A percentile compares a stretch with the other conserved stretches of the same genome.
Evolutionary conservation across 2,329 filamentous ascomycete species (phyloP).

Genomic region (Colletotrichum somersetense): DNA sequence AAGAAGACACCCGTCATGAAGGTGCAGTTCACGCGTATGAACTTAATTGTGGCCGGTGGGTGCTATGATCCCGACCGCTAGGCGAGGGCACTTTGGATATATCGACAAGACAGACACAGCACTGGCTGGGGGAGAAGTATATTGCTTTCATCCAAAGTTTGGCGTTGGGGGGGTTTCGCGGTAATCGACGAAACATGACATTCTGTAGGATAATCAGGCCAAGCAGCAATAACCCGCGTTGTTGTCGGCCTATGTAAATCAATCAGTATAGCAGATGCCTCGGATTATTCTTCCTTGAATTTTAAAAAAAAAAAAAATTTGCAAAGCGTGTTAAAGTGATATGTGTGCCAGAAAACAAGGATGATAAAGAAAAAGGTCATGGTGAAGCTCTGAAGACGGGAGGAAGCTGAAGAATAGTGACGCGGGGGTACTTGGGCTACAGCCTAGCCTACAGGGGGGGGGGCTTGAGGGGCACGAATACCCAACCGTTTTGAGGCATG

Average conservation of each 20-base stretch:
- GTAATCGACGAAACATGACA: constrained; percentile 20
- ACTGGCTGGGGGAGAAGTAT: constrained; percentile 1
- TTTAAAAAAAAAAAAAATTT: not conserved
- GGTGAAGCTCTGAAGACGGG: not conserved
- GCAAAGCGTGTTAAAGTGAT: not conserved
- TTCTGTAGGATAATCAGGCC: constrained; percentile 28
- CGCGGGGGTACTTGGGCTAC: constrained; percentile 2
- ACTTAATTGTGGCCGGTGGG: constrained; percentile 88
- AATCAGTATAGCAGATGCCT: constrained; percentile 23
- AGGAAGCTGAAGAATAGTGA: constrained; percentile 4
- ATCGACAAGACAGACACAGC: not conserved
- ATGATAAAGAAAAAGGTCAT: not conserved
- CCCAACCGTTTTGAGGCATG: constrained; percentile 7
- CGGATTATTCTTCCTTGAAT: not conserved
- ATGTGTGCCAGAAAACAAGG: too few species aligned
- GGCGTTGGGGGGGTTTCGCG: constrained; percentile 37
- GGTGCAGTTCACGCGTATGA: constrained; percentile 95
- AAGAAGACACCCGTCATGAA: constrained; percentile 97
- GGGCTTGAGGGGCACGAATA: constrained; percentile 5
- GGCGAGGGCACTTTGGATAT: constrained; percentile 15
- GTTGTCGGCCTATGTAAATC: constrained; percentile 29
- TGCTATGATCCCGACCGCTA: constrained; percentile 70
- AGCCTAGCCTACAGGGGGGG: constrained; percentile 16
- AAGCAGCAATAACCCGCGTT: constrained; percentile 7
- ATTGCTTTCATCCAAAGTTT: constrained; percentile 37